A percentile compares a stretch with the other conserved stretches of the same genome.
Evolutionary conservation across 208 protist species (phyloP).

Genomic region (Leishmania guyanensis): DNA sequence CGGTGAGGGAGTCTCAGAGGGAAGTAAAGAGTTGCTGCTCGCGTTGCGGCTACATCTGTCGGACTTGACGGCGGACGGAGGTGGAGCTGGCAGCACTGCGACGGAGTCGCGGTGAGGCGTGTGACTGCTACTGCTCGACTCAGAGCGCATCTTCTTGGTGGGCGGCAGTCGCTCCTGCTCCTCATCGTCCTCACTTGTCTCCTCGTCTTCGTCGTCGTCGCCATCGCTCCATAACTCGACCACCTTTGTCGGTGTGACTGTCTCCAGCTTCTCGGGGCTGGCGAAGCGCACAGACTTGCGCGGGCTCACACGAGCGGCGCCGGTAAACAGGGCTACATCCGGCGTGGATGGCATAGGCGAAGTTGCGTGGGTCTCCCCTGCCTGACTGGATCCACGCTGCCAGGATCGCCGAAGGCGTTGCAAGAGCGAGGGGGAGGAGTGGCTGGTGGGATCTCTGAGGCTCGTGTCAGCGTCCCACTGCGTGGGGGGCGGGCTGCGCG

Average conservation of each 20-base stretch:
- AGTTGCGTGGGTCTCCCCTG: not conserved
- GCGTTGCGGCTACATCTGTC: not conserved
- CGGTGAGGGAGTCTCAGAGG: not conserved
- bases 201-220: conserved; percentile 4
- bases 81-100: conserved; percentile 22
- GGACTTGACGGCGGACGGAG: conserved; percentile 29
- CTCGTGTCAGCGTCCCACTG: not conserved
- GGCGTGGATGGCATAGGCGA: conserved; percentile 17
- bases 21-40: not conserved
- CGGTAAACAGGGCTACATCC: not conserved
- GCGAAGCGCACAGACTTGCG: conserved; percentile 83
- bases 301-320: conserved; percentile 17
- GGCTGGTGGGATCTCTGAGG: not conserved
- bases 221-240: conserved; percentile 13
- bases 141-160: conserved; percentile 11
- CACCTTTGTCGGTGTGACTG: conserved; percentile 41
- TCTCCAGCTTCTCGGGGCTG: conserved; percentile 52
- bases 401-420: conserved; percentile 14
- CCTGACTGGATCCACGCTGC: not conserved
- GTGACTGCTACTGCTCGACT: not conserved
- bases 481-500: conserved; percentile 12
- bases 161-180: conserved; percentile 9
- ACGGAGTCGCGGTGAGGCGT: conserved; percentile 16
- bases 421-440: conserved; percentile 6
- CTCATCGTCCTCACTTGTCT: conserved; percentile 12